Conservation (phyloP, 2,329 filamentous ascomycete species). For the Periconia sp. region DNA sequence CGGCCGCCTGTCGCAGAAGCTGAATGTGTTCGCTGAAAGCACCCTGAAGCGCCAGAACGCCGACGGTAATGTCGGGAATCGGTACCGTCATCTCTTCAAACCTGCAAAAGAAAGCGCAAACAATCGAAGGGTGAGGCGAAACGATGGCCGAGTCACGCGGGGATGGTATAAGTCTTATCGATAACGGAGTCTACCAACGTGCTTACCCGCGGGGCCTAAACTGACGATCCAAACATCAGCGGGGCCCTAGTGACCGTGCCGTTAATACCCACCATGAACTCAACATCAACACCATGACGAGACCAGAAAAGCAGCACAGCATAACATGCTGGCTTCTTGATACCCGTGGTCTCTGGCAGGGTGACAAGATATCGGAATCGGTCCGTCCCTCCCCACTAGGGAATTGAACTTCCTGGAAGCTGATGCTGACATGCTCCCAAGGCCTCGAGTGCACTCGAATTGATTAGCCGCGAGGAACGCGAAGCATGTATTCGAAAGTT, state of each 20-base stretch:
- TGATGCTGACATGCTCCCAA: constrained; percentile 23
- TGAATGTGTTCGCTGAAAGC: constrained; percentile 89
- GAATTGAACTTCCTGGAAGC: background rate
- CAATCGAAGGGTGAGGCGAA: too few species aligned
- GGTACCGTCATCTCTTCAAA: constrained; percentile 34
- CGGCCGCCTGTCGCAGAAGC: constrained; percentile 72
- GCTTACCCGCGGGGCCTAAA: too few species aligned
- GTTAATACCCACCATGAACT: constrained; percentile 2
- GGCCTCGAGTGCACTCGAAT: constrained; percentile 50
- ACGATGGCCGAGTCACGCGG: too few species aligned
- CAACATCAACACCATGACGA: constrained; percentile 18
- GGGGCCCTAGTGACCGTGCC: background rate
- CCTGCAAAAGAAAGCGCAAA: too few species aligned
- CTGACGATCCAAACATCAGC: too few species aligned
- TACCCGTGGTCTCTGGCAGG: constrained; percentile 55
- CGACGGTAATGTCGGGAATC: constrained; percentile 56
- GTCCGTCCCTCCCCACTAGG: constrained; percentile 26
- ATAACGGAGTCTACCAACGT: too few species aligned
- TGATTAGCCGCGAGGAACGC: constrained; percentile 61
- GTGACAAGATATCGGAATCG: constrained; percentile 50
- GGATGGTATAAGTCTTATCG: too few species aligned
- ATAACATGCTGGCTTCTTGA: constrained; percentile 58
- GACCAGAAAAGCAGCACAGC: constrained; percentile 17
- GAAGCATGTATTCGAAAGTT: constrained; percentile 65
- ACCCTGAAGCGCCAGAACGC: constrained; percentile 81